These are phyloP conservation scores for Astrothelium macrocarpum DNA, from an alignment of 495 filamentous ascomycete genomes.

Conservation along the genomic window DNA sequence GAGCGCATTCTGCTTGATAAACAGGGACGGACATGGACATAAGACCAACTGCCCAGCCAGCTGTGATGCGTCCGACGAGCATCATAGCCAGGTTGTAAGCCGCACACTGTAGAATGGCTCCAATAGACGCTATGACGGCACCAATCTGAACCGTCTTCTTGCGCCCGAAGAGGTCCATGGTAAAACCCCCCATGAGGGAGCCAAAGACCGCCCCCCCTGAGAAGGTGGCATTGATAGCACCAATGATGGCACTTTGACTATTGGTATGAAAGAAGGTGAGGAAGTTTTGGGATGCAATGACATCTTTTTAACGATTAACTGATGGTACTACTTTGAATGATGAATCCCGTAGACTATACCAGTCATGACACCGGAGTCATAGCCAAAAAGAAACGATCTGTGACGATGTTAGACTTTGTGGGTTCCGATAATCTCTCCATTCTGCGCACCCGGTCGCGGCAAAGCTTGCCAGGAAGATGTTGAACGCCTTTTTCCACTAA, in stretches of 20 bases:
- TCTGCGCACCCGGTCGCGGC: not conserved
- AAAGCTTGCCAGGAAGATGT: constrained; percentile 5
- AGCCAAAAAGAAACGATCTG: constrained; percentile 7
- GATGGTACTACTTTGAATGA: not conserved
- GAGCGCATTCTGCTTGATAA: constrained; percentile 45
- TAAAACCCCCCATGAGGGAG: constrained; percentile 9
- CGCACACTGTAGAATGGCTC: constrained; percentile 47
- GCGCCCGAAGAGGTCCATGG: constrained; percentile 39
- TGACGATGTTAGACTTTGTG: not conserved
- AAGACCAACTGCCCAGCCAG: constrained; percentile 52
- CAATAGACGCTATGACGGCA: constrained; percentile 44
- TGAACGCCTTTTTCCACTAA: constrained; percentile 1
- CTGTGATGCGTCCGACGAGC: constrained; percentile 51
- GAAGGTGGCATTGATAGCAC: constrained; percentile 26
- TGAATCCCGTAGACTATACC: not conserved
- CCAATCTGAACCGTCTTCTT: constrained; percentile 49
- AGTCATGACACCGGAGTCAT: constrained; percentile 1
- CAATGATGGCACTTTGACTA: constrained; percentile 17
- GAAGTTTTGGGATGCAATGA: constrained; percentile 2
- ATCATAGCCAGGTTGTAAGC: constrained; percentile 47
- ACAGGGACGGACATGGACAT: constrained; percentile 47
- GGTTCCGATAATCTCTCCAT: not conserved
- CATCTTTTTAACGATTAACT: not conserved
- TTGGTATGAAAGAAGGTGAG: constrained; percentile 20
- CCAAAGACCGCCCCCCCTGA: constrained; percentile 19